Evolutionary conservation across 2,329 filamentous ascomycete species (phyloP).

Genomic region (Zasmidium citrigriseum): DNA sequence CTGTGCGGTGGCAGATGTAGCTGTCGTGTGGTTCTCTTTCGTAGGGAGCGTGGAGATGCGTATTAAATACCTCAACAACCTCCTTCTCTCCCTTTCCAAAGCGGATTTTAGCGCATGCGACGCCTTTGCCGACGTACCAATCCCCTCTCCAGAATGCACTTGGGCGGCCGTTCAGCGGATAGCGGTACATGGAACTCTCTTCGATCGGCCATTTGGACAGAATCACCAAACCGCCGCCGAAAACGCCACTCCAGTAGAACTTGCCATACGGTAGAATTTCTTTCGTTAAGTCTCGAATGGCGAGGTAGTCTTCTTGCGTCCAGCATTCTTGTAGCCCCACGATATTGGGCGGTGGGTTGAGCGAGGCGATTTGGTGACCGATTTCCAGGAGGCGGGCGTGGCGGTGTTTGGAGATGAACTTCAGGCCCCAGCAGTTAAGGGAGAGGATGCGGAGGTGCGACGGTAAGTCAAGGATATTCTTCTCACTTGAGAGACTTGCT

Average conservation of each 20-base stretch:
- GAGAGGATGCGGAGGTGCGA: constrained; percentile 72
- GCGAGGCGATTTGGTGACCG: constrained; percentile 71
- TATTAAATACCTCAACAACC: constrained; percentile 86
- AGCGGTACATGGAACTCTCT: constrained; percentile 81
- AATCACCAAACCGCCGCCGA: constrained; percentile 86
- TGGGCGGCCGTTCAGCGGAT: constrained; percentile 89
- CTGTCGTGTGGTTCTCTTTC: constrained; percentile 76
- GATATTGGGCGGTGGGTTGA: constrained; percentile 72
- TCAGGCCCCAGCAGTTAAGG: constrained; percentile 96
- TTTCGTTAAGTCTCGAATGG: constrained; percentile 72
- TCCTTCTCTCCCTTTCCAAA: constrained; percentile 65
- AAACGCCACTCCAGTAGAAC: constrained; percentile 87
- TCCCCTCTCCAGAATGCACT: constrained; percentile 93
- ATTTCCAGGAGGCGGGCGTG: constrained; percentile 79
- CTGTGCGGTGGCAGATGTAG: constrained; percentile 85
- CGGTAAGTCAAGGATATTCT: constrained; percentile 28
- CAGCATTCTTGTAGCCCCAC: constrained; percentile 96
- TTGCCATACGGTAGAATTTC: constrained; percentile 84
- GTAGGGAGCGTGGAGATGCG: constrained; percentile 83
- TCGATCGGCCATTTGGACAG: constrained; percentile 90
- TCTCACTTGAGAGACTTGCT: neutral
- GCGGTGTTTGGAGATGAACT: constrained; percentile 78
- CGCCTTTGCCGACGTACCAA: constrained; percentile 94
- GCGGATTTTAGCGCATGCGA: constrained; percentile 78
- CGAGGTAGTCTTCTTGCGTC: constrained; percentile 79